Conservation (phyloP, 331 rosid species). For the Quercus tomentella region DNA sequence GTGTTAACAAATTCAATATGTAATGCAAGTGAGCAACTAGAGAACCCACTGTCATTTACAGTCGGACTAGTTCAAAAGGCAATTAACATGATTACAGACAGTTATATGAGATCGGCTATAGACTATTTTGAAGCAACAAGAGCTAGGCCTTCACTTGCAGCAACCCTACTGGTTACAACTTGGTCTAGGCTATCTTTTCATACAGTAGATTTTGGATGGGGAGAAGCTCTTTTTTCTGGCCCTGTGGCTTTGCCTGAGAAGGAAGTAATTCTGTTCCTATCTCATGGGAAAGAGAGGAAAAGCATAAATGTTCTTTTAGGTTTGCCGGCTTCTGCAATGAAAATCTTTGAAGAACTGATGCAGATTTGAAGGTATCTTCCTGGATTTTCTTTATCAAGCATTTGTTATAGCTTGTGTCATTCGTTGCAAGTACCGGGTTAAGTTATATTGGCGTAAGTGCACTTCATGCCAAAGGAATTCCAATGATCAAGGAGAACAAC, state of each 20-base stretch:
- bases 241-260: conserved; percentile 79
- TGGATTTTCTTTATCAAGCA: background rate
- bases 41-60: conserved; percentile 46
- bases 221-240: conserved; percentile 69
- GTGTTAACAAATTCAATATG: conserved; percentile 61
- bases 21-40: conserved; percentile 47
- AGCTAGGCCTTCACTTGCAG: conserved; percentile 64
- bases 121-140: conserved; percentile 79
- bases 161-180: conserved; percentile 76
- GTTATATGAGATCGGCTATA: conserved; percentile 73
- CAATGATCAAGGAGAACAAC: background rate
- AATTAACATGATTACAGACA: conserved; percentile 46
- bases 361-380: conserved; percentile 22
- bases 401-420: background rate
- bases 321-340: conserved; percentile 87
- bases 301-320: conserved; percentile 71
- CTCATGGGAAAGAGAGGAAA: conserved; percentile 56
- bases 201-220: conserved; percentile 90
- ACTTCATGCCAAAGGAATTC: background rate
- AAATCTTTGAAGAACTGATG: conserved; percentile 45
- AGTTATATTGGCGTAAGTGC: background rate
- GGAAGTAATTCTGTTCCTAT: conserved; percentile 63
- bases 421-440: background rate
- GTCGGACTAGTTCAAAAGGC: conserved; percentile 55
- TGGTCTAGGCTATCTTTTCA: conserved; percentile 78